Evolutionary conservation across 176 grass and related monocot genomes (phyloP), one percentile per base, ranked within the genome.

Genomic region (Zoysia pacifica): DNA sequence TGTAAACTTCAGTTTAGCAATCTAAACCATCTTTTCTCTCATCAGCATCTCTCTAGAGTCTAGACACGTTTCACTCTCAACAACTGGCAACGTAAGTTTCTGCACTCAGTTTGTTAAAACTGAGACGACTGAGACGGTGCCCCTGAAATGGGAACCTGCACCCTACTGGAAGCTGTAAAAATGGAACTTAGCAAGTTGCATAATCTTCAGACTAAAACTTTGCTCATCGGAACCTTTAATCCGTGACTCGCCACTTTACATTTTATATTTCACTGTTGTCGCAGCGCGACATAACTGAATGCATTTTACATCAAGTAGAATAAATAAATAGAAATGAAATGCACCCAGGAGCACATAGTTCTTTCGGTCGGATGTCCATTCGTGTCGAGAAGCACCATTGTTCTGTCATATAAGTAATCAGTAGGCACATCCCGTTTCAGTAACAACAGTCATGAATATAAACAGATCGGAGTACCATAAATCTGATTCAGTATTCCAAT

Each of bases 301-400:
- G 48, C 28, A 12, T 11, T 64, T 36, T 69, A 69, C 47, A 40
- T 47, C 72, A 53, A 39, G 36, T 38, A 61, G 52, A 55, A 47
- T 20, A 7, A 46, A 63, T 20, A 46, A 56, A n/a, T 35, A 42
- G 36, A 59, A 52, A 74, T 73, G 62, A 2, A 78, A 67, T 2
- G 11, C 55, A 50, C 16, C 62, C 54, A 53, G 63, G 16, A 67
- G 76, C 37, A 52, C 15, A 37, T 43, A 15, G 7, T 70, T 69
- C 6, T 38, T 39, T 70, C 75, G 76, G 76, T 55, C 10, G 48
- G 45, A 46, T 88, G 56, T 80, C 86, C 64, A 84, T 62, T 88
- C 70, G 63, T 40, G 70, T 70, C 64, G 70, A 64, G 6, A 7
- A 42, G 60, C 43, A 9, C 15, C 36, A 79, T 28, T 58, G 47